phyloP scores from a whole-genome alignment of 2,329 filamentous ascomycete species.

The Penicillium capsulatum region DNA sequence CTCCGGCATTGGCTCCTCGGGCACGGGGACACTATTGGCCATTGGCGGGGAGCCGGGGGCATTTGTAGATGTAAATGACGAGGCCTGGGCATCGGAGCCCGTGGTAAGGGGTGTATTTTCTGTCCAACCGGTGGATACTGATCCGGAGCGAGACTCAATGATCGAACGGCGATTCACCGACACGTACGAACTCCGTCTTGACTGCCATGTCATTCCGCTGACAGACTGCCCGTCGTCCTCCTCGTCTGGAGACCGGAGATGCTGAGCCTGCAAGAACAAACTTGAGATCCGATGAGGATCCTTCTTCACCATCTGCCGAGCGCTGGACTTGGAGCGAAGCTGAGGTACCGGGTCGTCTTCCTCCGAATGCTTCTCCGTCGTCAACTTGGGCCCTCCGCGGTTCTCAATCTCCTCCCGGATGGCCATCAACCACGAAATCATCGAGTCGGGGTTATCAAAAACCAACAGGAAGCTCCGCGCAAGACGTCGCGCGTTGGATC shows the following conservation, averaged over 20 bases:
- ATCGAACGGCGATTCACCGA: slow-evolving; percentile 30
- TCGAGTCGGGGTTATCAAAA: slow-evolving; percentile 41
- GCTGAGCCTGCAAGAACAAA: slow-evolving; percentile 28
- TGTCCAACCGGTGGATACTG: slow-evolving; percentile 27
- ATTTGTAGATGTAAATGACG: slow-evolving; percentile 13
- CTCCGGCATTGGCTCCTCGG: slow-evolving; percentile 15
- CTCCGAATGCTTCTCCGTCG: slow-evolving; percentile 35
- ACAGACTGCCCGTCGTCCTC: slow-evolving; percentile 22
- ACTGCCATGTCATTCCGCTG: slow-evolving; percentile 22
- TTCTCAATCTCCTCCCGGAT: slow-evolving; percentile 46
- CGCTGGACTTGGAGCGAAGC: slow-evolving; percentile 27
- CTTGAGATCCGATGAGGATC: slow-evolving; percentile 34
- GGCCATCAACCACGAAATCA: slow-evolving; percentile 45
- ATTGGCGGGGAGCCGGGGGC: slow-evolving; percentile 16
- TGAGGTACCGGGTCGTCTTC: slow-evolving; percentile 27
- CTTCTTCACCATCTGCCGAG: slow-evolving; percentile 34
- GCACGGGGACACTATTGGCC: slow-evolving; percentile 6
- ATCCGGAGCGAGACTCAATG: slow-evolving; percentile 29
- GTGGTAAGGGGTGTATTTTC: slow-evolving; percentile 19
- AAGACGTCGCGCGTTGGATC: slow-evolving; percentile 31
- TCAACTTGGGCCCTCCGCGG: slow-evolving; percentile 44
- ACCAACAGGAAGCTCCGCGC: slow-evolving; percentile 43
- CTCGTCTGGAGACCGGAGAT: slow-evolving; percentile 21
- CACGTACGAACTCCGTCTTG: slow-evolving; percentile 27
- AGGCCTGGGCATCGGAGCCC: slow-evolving; percentile 17